phyloP scores from a whole-genome alignment of 345 rosid species.

The Rhodamnia argentea region DNA sequence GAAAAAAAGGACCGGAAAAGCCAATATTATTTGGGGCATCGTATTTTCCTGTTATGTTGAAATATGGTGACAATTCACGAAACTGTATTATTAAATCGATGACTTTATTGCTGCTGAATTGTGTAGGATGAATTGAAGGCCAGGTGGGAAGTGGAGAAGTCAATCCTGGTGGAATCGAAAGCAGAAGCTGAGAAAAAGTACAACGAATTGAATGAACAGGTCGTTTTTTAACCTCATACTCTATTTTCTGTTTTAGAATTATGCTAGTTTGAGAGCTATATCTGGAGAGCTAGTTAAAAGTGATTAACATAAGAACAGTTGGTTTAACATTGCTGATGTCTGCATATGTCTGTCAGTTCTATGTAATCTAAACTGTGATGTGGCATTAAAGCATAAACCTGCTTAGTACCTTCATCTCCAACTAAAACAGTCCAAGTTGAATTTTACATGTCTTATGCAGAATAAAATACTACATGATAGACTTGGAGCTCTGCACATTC shows the following conservation, averaged over 20 bases:
- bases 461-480: constrained; percentile 59
- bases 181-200: constrained; percentile 63
- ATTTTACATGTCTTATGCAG: constrained; percentile 2
- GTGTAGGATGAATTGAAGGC: constrained; percentile 55
- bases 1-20: background rate
- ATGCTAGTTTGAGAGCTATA: background rate
- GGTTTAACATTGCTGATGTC: background rate
- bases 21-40: background rate
- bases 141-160: constrained; percentile 65
- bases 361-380: background rate
- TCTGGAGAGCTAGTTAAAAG: background rate
- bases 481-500: constrained; percentile 80
- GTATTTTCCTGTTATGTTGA: background rate
- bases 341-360: background rate
- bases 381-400: background rate
- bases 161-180: constrained; percentile 46
- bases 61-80: background rate
- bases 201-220: constrained; percentile 85
- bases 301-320: background rate
- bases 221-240: background rate
- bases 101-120: background rate
- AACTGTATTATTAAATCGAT: background rate
- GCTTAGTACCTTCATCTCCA: background rate
- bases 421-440: background rate
- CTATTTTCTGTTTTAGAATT: background rate